Percentiles rank a stretch among this genome's conserved stretches.
Conservation (phyloP, 2,329 filamentous ascomycete species). For the Arthrinium phaeospermum region DNA sequence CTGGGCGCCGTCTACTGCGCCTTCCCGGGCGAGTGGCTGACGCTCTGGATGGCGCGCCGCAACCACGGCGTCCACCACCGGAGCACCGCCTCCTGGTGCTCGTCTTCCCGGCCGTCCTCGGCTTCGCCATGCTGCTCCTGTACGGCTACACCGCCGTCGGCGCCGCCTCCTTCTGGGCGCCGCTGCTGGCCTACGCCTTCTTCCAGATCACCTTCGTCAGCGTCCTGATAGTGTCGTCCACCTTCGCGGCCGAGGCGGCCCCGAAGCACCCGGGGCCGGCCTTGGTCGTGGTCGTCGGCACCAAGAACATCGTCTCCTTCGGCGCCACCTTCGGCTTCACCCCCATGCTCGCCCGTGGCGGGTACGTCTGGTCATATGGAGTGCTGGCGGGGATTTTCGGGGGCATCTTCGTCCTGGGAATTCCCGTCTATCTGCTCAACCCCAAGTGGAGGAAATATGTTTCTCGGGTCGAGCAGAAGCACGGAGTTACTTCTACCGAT, state of each 20-base stretch:
- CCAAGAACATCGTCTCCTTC: slow-evolving; percentile 42
- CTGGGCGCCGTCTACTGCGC: slow-evolving; percentile 34
- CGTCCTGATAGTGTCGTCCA: slow-evolving; percentile 37
- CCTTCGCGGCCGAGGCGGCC: slow-evolving; percentile 41
- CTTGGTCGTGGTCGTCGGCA: slow-evolving; percentile 40
- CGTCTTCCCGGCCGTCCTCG: slow-evolving; percentile 26
- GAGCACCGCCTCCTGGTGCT: slow-evolving; percentile 30
- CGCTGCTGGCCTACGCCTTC: slow-evolving; percentile 38
- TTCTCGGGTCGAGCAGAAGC: not conserved
- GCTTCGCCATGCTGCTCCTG: slow-evolving; percentile 28
- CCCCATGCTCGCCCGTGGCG: slow-evolving; percentile 36
- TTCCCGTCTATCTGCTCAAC: slow-evolving; percentile 31
- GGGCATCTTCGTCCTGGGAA: slow-evolving; percentile 30
- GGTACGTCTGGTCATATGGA: slow-evolving; percentile 29
- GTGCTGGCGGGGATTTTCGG: slow-evolving; percentile 28
- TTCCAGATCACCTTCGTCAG: slow-evolving; percentile 36
- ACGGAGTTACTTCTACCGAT: slow-evolving; percentile 8
- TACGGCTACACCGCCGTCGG: slow-evolving; percentile 19
- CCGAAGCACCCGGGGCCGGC: slow-evolving; percentile 42
- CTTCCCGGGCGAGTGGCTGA: slow-evolving; percentile 28
- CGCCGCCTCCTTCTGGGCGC: slow-evolving; percentile 25
- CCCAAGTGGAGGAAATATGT: slow-evolving; percentile 23
- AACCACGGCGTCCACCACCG: slow-evolving; percentile 31
- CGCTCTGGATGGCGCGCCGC: slow-evolving; percentile 28
- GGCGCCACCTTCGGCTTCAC: slow-evolving; percentile 38